phyloP scores from a whole-genome alignment of 1,139 yeast genomes.

The Diutina scorzettiae region DNA sequence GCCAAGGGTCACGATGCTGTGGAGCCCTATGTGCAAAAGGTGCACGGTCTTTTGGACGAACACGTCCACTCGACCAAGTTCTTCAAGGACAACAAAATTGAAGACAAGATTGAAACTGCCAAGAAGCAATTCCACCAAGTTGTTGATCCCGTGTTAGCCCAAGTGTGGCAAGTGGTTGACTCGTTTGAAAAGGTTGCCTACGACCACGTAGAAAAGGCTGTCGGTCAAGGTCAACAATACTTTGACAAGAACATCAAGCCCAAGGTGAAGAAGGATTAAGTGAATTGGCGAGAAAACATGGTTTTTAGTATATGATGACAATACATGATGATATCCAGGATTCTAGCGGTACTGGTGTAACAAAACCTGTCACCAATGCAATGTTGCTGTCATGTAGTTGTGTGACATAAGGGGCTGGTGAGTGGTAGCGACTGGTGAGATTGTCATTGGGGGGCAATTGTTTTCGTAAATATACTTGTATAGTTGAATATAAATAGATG shows the following conservation, averaged over 20 bases:
- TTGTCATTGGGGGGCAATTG: too few relatives aligned
- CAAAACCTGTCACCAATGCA: too few relatives aligned
- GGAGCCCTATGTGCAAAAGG: background rate
- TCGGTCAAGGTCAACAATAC: background rate
- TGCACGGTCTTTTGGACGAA: background rate
- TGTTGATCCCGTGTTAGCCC: background rate
- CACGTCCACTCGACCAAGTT: background rate
- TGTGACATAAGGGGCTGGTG: too few relatives aligned
- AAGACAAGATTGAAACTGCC: background rate
- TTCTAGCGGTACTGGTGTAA: too few relatives aligned
- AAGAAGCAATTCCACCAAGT: background rate
- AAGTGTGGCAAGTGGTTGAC: background rate
- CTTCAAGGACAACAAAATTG: conserved; percentile 1
- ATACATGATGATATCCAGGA: too few relatives aligned
- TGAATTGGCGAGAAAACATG: background rate
- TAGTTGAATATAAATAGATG: too few relatives aligned
- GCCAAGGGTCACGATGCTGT: background rate
- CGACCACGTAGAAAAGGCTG: background rate
- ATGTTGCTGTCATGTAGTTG: too few relatives aligned
- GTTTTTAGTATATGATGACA: background rate
- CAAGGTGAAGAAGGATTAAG: conserved; percentile 2
- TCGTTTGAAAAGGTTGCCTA: background rate
- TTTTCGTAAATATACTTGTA: too few relatives aligned
- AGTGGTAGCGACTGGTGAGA: too few relatives aligned
- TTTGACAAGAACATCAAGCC: background rate